Conservation (phyloP, 225 moss, liverwort and hornwort species). For the Thuidium tamariscinum region DNA sequence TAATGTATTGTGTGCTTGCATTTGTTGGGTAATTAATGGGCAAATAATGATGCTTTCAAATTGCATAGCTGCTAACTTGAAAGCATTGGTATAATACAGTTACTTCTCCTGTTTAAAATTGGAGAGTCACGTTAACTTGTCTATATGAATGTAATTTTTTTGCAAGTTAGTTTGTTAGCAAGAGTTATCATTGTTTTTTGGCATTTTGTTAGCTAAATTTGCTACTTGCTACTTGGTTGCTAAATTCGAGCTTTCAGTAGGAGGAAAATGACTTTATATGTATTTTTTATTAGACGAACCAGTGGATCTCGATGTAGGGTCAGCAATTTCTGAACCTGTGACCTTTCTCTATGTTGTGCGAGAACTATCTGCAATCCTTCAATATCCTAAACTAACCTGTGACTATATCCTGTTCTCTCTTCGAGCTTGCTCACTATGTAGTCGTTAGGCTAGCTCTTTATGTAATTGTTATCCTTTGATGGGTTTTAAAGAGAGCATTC, state of each 20-base stretch:
- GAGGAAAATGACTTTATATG: background rate
- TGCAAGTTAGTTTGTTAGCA: background rate
- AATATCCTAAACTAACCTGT: background rate
- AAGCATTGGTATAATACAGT: background rate
- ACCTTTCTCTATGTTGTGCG: background rate
- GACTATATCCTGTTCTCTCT: background rate
- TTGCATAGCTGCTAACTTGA: background rate
- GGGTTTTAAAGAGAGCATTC: background rate
- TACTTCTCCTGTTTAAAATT: background rate
- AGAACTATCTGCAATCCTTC: background rate
- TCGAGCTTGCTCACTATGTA: background rate
- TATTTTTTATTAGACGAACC: background rate
- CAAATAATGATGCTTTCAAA: background rate
- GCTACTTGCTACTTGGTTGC: background rate
- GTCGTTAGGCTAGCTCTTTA: background rate
- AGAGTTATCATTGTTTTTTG: background rate
- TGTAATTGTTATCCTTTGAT: background rate
- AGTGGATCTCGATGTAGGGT: background rate
- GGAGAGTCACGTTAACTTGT: background rate
- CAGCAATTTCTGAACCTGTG: background rate
- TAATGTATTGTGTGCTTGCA: background rate
- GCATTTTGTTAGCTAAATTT: background rate
- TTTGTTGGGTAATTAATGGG: background rate
- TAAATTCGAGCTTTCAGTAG: background rate
- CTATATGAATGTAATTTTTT: background rate